Evolutionary conservation across 495 filamentous ascomycete genomes (phyloP).

Genomic region (Apiosordaria backusii): DNA sequence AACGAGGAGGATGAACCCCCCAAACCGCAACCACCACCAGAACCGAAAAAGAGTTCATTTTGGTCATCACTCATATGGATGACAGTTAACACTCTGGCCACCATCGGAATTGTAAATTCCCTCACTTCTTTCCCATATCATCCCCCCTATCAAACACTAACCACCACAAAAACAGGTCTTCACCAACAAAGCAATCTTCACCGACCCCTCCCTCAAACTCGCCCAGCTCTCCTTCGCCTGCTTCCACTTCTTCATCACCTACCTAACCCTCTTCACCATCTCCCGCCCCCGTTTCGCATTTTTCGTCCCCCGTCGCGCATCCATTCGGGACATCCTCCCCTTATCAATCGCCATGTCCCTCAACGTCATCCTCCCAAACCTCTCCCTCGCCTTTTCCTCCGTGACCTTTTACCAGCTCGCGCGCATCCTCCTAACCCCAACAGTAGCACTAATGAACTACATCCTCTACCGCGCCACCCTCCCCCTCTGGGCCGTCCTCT

Average conservation of each 20-base stretch:
- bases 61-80: constrained; percentile 50
- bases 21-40: neutral
- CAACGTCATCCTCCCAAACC: constrained; percentile 72
- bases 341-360: constrained; percentile 63
- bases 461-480: constrained; percentile 59
- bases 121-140: constrained; percentile 8
- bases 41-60: constrained; percentile 27
- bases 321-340: constrained; percentile 58
- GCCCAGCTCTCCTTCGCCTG: constrained; percentile 66
- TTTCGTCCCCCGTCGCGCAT: constrained; percentile 56
- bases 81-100: constrained; percentile 56
- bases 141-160: constrained; percentile 15
- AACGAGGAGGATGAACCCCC: constrained; percentile 2
- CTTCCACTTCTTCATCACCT: constrained; percentile 73
- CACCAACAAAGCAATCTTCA: constrained; percentile 73
- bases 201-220: constrained; percentile 59
- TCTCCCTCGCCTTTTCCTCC: constrained; percentile 66
- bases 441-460: constrained; percentile 64
- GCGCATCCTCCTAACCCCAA: constrained; percentile 67
- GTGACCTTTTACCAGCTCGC: constrained; percentile 75
- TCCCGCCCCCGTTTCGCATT: constrained; percentile 59
- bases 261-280: constrained; percentile 58
- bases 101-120: constrained; percentile 54
- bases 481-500: constrained; percentile 52
- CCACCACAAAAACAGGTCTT: constrained; percentile 55